Evolutionary conservation across 1,284 basidiomycete genomes (phyloP).

Genomic region (Vanrija sp.): DNA sequence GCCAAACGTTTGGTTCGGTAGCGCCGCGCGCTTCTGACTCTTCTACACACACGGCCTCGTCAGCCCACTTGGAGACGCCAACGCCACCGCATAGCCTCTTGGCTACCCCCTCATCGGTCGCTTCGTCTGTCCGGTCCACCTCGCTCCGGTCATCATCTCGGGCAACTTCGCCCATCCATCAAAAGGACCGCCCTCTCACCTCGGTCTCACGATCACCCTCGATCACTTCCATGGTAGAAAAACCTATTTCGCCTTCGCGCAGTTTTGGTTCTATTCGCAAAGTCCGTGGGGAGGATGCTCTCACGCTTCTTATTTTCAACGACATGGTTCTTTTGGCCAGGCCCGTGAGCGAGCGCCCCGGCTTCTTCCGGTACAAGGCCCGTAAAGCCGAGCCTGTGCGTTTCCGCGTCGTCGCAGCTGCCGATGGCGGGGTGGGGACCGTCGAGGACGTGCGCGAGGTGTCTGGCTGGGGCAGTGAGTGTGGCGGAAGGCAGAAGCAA

Average conservation of each 20-base stretch:
- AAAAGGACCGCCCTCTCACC: background rate
- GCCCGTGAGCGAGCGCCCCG: slow-evolving; percentile 27
- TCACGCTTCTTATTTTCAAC: slow-evolving; percentile 62
- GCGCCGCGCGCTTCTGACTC: background rate
- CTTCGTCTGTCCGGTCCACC: slow-evolving; percentile 3
- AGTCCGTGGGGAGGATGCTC: slow-evolving; percentile 42
- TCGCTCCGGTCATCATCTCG: background rate
- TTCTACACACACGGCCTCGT: slow-evolving; percentile 8
- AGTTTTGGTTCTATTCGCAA: slow-evolving; percentile 3
- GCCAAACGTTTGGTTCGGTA: slow-evolving; percentile 1
- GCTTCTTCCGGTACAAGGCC: slow-evolving; percentile 18
- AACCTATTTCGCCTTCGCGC: background rate
- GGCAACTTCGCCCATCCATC: background rate
- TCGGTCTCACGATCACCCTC: slow-evolving; percentile 16
- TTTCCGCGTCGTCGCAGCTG: slow-evolving; percentile 22
- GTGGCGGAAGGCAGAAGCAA: background rate
- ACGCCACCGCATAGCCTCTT: background rate
- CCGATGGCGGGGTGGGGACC: slow-evolving; percentile 38
- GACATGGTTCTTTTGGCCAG: slow-evolving; percentile 62
- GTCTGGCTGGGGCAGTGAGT: slow-evolving; percentile 33
- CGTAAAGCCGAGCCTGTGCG: slow-evolving; percentile 22
- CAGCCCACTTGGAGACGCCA: background rate
- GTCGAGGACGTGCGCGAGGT: slow-evolving; percentile 38
- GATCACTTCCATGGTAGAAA: background rate
- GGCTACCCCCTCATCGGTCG: background rate